Base-by-base conservation (phyloP, 73 alveolate species). In the Paramecium caudatum region DNA sequence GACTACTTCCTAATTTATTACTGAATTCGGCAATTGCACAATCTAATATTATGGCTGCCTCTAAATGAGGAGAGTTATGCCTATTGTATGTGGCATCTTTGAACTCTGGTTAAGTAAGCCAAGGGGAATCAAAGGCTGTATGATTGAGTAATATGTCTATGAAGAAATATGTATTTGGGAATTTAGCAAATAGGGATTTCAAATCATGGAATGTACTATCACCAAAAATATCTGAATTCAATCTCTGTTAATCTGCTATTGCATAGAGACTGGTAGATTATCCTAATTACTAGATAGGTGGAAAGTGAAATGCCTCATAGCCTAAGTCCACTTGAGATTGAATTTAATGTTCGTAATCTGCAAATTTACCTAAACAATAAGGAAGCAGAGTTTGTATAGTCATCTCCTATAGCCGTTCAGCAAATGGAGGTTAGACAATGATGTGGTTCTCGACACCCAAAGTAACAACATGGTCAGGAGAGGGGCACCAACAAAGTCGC, bases 121-220 rank as follows among this genome's bases (percentile, higher is more conserved):
- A 96, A 16, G 93, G 96, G 17, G 96, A 86, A 82, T 95, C 95
- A 69, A 88, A 92, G 1, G 99, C 97, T 10, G 99, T 96, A 90
- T 97, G 99, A 94, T 96, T 97, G 17, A 97, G 90, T 47, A 97
- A 98, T 19, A 97, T 95, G 90, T 97, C 99, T 33, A 97, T 95
- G 49, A 97, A 63, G 39, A 87, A 80, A 36, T 41, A 46, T 3
- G 68, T 27, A 23, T 86, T 82, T 55, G 91, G 93, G 74, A 91
- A 81, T 47, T 69, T 33, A 12, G 43, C 88, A 43, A 78, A 74
- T 6, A 82, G 90, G 63, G 62, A 43, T 43, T 81, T 94, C 95
- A 90, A 83, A 91, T 41, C 94, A 32, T 63, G 94, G 48, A 49
- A 65, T 7, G 82, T 48, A 34, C 86, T 47, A 68, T 82, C 47